Conservation (phyloP, 208 protist genomes). For the Cochliopodium minus region DNA sequence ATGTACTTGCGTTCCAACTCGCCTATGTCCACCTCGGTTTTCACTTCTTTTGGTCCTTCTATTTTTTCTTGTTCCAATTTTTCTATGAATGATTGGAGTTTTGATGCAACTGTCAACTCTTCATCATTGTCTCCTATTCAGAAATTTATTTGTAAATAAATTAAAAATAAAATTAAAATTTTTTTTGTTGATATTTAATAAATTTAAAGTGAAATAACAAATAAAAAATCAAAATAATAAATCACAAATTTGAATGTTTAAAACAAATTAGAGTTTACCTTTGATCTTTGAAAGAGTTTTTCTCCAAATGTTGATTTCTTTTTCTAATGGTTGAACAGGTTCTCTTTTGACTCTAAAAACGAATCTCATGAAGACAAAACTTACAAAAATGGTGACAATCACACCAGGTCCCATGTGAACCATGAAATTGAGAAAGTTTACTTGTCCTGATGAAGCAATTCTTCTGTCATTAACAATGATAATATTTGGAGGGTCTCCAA, state of each 20-base stretch:
- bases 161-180: too few species aligned
- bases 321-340: background rate
- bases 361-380: constrained; percentile 7
- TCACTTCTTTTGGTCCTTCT: background rate
- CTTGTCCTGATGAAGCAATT: constrained; percentile 6
- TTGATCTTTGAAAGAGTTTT: background rate
- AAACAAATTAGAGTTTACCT: too few species aligned
- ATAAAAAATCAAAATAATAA: too few species aligned
- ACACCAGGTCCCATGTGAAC: constrained; percentile 4
- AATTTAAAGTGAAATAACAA: too few species aligned
- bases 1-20: constrained; percentile 21
- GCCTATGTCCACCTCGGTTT: constrained; percentile 10
- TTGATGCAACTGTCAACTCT: background rate
- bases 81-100: background rate
- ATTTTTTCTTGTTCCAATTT: background rate
- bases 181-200: too few species aligned
- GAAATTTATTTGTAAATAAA: too few species aligned
- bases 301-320: constrained; percentile 11
- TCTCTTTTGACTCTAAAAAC: background rate
- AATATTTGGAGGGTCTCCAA: constrained; percentile 44
- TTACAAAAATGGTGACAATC: background rate
- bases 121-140: background rate
- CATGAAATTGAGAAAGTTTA: constrained; percentile 11
- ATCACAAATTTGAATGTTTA: too few species aligned
- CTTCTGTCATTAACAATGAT: constrained; percentile 29